Conservation (phyloP, 805 yeast genomes). For the Suhomyces xylopsoci region DNA sequence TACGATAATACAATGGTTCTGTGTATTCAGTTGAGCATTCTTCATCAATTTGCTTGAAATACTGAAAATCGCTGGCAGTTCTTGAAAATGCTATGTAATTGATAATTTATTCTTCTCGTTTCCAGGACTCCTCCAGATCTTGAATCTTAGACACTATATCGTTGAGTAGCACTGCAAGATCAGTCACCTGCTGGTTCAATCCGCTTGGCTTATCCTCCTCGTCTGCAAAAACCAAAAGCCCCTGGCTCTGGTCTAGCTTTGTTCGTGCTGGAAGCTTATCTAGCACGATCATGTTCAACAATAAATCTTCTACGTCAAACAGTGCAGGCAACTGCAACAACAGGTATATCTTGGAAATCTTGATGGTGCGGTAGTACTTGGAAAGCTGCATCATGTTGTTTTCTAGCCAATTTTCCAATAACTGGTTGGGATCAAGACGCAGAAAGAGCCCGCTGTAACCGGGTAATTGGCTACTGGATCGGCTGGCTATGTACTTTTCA, state of each 20-base stretch:
- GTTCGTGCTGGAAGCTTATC: constrained; percentile 30
- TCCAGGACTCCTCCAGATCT: not conserved
- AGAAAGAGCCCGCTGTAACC: constrained; percentile 6
- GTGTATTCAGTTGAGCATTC: too few species aligned
- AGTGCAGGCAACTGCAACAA: constrained; percentile 15
- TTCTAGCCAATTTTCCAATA: constrained; percentile 18
- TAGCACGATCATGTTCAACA: constrained; percentile 33
- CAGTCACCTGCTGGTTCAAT: not conserved
- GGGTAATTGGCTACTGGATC: not conserved
- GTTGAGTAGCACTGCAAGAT: not conserved
- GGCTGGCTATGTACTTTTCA: constrained; percentile 11
- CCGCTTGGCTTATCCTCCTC: not conserved
- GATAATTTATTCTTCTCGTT: not conserved
- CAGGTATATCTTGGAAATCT: constrained; percentile 15
- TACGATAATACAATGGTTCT: too few species aligned
- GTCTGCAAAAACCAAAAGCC: constrained; percentile 21
- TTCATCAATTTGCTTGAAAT: too few species aligned
- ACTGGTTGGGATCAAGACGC: not conserved
- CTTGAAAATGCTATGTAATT: not conserved
- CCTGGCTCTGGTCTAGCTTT: constrained; percentile 32
- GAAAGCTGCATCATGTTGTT: constrained; percentile 30
- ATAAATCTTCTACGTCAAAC: constrained; percentile 22
- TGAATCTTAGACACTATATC: constrained; percentile 15
- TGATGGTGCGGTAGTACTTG: constrained; percentile 27
- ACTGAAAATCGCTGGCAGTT: too few species aligned